Percentiles rank a stretch among this genome's conserved stretches.
Conservation (phyloP, 2,329 filamentous ascomycete species). For the Elsinoe batatas region DNA sequence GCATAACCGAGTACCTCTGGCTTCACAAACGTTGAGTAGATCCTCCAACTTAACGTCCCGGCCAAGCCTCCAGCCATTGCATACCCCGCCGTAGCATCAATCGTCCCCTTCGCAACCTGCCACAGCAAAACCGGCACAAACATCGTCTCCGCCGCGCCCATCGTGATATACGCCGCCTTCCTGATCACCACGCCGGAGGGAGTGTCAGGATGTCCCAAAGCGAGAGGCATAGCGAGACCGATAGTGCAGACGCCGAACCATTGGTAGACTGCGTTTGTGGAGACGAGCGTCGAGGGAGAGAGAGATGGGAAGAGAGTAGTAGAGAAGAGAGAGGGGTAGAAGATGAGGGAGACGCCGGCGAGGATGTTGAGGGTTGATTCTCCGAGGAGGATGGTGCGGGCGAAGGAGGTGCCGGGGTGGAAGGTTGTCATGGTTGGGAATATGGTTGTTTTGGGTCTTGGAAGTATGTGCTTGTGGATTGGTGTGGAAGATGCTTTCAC, state of each 20-base stretch:
- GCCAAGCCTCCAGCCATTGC: background rate
- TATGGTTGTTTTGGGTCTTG: background rate
- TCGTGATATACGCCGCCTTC: background rate
- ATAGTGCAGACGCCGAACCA: background rate
- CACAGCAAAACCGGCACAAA: constrained; percentile 17
- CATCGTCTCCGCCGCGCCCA: constrained; percentile 11
- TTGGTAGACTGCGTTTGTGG: background rate
- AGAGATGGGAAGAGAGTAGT: background rate
- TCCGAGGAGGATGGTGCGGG: background rate
- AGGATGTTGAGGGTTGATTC: background rate
- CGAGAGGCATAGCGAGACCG: background rate
- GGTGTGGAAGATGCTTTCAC: too few relatives aligned
- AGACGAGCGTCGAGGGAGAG: background rate
- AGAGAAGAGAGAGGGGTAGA: background rate
- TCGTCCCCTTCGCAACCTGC: constrained; percentile 13
- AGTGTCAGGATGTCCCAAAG: background rate
- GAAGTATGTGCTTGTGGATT: too few relatives aligned
- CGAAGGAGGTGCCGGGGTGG: background rate
- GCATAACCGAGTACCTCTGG: background rate
- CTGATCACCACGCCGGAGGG: background rate
- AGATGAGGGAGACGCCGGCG: background rate
- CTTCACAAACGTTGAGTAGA: background rate
- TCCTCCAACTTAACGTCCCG: background rate
- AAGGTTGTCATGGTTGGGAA: constrained; percentile 3
- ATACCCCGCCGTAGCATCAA: constrained; percentile 2